phyloP scores from a whole-genome alignment of 805 yeast genomes.

The Pachysolen tannophilus region DNA sequence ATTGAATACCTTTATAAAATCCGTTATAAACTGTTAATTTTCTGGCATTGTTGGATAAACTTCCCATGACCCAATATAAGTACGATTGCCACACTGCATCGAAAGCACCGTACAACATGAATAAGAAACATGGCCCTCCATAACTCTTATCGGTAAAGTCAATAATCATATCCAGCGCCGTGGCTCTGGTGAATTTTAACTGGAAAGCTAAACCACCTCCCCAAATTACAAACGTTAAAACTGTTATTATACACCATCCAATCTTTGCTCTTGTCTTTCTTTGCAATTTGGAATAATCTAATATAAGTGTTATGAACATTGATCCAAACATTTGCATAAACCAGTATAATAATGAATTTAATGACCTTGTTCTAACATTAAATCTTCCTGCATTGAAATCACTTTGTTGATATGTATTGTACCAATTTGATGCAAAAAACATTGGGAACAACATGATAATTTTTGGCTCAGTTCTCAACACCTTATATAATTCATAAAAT shows the following conservation, averaged over 20 bases:
- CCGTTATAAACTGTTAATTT: slow-evolving; percentile 51
- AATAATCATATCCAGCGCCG: slow-evolving; percentile 22
- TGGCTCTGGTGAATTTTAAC: slow-evolving; percentile 12
- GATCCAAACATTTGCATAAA: slow-evolving; percentile 54
- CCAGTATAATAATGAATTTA: slow-evolving; percentile 57
- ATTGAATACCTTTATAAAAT: slow-evolving; percentile 55
- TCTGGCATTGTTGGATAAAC: slow-evolving; percentile 49
- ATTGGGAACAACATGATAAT: slow-evolving; percentile 48
- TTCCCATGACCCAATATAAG: slow-evolving; percentile 52
- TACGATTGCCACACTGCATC: slow-evolving; percentile 57
- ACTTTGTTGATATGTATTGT: slow-evolving; percentile 58
- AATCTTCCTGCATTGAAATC: slow-evolving; percentile 48
- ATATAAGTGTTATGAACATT: slow-evolving; percentile 33
- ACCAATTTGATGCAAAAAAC: slow-evolving; percentile 60
- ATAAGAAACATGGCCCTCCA: slow-evolving; percentile 54
- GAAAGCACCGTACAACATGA: slow-evolving; percentile 51
- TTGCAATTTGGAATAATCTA: slow-evolving; percentile 33
- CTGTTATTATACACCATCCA: slow-evolving; percentile 34
- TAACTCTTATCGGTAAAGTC: slow-evolving; percentile 40
- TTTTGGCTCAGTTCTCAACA: slow-evolving; percentile 32
- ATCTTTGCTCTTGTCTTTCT: slow-evolving; percentile 39
- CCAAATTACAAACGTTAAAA: slow-evolving; percentile 42
- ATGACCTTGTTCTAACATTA: slow-evolving; percentile 51
- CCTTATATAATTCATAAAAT: slow-evolving; percentile 28
- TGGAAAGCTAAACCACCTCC: slow-evolving; percentile 39